phyloP scores from a whole-genome alignment of 2,329 filamentous ascomycete species.

The Phoma sp. region DNA sequence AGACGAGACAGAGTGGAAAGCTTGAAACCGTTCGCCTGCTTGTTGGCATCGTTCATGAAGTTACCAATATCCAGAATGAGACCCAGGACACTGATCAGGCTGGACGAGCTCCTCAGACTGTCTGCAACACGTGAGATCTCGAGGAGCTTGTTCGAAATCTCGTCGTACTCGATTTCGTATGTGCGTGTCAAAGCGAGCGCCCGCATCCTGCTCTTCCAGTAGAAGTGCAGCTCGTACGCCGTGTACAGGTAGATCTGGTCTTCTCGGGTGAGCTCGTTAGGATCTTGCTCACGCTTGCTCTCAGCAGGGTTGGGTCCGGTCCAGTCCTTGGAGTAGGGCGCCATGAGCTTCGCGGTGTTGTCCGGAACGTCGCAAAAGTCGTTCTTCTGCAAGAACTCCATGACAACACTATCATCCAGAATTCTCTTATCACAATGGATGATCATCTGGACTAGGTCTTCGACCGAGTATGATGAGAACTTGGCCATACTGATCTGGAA shows the following conservation, averaged over 20 bases:
- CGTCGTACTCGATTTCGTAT: conserved; percentile 89
- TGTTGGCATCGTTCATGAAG: conserved; percentile 99
- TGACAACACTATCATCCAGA: conserved; percentile 86
- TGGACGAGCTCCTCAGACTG: conserved; percentile 86
- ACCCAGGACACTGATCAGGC: conserved; percentile 93
- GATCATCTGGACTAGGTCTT: conserved; percentile 89
- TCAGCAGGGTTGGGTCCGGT: conserved; percentile 83
- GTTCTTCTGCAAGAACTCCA: conserved; percentile 95
- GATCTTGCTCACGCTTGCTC: conserved; percentile 83
- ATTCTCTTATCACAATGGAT: conserved; percentile 93
- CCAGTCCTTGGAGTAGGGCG: conserved; percentile 96
- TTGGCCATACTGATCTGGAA: conserved; percentile 84
- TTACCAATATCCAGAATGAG: conserved; percentile 98
- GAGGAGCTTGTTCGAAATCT: conserved; percentile 83
- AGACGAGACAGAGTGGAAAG: conserved; percentile 90
- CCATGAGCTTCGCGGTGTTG: conserved; percentile 88
- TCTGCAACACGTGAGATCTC: conserved; percentile 89
- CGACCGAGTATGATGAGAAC: conserved; percentile 82
- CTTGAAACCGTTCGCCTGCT: conserved; percentile 98
- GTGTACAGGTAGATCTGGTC: conserved; percentile 96
- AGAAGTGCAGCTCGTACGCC: conserved; percentile 92
- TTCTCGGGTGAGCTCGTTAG: conserved; percentile 85
- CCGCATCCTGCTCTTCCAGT: conserved; percentile 98
- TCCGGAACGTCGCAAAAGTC: conserved; percentile 93
- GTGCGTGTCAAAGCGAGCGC: conserved; percentile 84